These are phyloP conservation scores for Acanthamoeba culbertsoni DNA, from an alignment of 208 protist genomes.

Conservation along the genomic window DNA sequence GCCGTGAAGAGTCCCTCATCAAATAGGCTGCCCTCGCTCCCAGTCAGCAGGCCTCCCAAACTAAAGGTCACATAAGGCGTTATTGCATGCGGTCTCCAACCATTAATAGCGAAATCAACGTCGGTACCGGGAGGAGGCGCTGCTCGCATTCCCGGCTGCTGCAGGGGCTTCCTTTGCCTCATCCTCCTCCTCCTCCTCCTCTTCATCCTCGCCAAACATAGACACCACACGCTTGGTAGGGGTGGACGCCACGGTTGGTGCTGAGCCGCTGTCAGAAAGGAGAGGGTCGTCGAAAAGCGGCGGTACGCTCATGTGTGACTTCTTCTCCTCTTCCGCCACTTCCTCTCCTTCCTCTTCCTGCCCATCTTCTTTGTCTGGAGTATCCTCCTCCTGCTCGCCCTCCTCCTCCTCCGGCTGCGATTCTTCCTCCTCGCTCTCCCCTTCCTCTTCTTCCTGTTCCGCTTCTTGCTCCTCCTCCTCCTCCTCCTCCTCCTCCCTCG, in stretches of 20 bases:
- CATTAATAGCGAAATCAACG: no score
- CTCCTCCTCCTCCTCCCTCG: not conserved
- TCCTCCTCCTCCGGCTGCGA: not conserved
- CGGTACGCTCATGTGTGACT: not conserved
- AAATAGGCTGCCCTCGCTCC: not conserved
- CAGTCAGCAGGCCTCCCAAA: not conserved
- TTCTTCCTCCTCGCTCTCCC: not conserved
- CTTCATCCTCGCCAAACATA: not conserved
- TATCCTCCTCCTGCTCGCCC: not conserved
- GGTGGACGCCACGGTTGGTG: not conserved
- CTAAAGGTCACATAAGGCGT: not conserved
- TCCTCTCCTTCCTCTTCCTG: not conserved
- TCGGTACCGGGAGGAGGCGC: not conserved
- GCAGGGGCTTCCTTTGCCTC: not conserved
- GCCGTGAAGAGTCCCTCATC: not conserved
- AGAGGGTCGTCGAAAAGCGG: not conserved
- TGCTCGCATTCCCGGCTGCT: not conserved
- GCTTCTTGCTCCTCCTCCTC: not conserved
- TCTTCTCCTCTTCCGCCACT: not conserved
- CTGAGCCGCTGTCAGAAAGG: not conserved
- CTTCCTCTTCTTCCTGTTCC: not conserved
- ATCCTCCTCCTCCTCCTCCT: not conserved
- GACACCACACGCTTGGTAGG: not conserved
- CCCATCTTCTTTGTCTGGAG: not conserved
- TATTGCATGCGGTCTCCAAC: no score